Evolutionary conservation across 148 eudicot species (phyloP).

Genomic region (Rhododendron henanense): DNA sequence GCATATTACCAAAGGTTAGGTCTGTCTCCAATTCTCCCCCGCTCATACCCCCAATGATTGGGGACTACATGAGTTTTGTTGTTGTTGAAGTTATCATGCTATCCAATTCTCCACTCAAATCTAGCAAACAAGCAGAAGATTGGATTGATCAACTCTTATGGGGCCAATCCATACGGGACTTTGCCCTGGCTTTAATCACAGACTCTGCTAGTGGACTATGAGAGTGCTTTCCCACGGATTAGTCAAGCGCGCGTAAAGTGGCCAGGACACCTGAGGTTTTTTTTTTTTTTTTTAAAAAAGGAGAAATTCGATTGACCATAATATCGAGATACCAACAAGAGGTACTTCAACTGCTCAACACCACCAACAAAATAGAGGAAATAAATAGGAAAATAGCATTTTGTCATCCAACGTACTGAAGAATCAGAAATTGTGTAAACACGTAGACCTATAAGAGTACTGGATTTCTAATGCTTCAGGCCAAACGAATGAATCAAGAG

Average conservation of each 20-base stretch:
- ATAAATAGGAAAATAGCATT: neutral
- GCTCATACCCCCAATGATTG: too few species aligned
- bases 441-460: neutral
- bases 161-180: too few species aligned
- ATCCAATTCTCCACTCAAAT: neutral
- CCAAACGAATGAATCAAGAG: neutral
- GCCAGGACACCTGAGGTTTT: too few species aligned
- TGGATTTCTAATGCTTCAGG: neutral
- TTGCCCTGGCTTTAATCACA: too few species aligned
- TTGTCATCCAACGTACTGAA: neutral
- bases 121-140: neutral
- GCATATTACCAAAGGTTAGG: too few species aligned
- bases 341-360: neutral
- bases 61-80: too few species aligned
- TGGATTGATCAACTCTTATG: neutral
- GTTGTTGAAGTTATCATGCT: neutral
- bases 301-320: neutral
- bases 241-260: too few species aligned
- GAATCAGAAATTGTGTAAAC: neutral
- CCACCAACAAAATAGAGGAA: neutral
- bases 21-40: too few species aligned
- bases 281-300: too few species aligned
- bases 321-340: neutral
- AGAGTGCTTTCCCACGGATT: too few species aligned
- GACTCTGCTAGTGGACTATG: too few species aligned